phyloP scores from a whole-genome alignment of 106 monocot genomes.

The Iris macrosiphon region DNA sequence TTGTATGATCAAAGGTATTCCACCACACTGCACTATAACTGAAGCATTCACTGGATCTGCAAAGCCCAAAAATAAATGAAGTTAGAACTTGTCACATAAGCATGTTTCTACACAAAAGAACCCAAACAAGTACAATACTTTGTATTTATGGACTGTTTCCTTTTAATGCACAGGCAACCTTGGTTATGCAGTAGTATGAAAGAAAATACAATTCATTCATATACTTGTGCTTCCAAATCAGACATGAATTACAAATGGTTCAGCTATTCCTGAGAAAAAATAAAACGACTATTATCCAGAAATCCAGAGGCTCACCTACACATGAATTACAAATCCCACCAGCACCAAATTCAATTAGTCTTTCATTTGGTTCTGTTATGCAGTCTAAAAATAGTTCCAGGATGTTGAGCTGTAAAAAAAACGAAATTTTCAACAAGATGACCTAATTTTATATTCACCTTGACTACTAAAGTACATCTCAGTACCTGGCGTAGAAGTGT shows the following conservation, averaged over 20 bases:
- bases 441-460: not conserved
- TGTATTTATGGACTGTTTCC: not conserved
- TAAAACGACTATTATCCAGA: not conserved
- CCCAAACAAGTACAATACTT: not conserved
- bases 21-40: constrained; percentile 64
- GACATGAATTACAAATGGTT: not conserved
- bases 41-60: constrained; percentile 84
- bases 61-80: not conserved
- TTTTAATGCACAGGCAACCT: not conserved
- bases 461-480: not conserved
- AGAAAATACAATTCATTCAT: not conserved
- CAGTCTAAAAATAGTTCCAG: constrained; percentile 91
- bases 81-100: not conserved
- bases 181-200: not conserved
- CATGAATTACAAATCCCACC: constrained; percentile 87
- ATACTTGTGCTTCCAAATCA: not conserved
- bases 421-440: not conserved
- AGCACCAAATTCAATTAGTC: constrained; percentile 78
- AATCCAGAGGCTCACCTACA: constrained; percentile 34
- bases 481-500: constrained; percentile 81
- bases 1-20: constrained; percentile 80
- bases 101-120: not conserved
- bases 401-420: constrained; percentile 65
- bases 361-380: constrained; percentile 96
- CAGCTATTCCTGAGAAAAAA: not conserved